A percentile compares a stretch with the other conserved stretches of the same genome.
These are phyloP conservation scores for Firmiana major DNA, from an alignment of 345 rosid species.

Conservation along the genomic window DNA sequence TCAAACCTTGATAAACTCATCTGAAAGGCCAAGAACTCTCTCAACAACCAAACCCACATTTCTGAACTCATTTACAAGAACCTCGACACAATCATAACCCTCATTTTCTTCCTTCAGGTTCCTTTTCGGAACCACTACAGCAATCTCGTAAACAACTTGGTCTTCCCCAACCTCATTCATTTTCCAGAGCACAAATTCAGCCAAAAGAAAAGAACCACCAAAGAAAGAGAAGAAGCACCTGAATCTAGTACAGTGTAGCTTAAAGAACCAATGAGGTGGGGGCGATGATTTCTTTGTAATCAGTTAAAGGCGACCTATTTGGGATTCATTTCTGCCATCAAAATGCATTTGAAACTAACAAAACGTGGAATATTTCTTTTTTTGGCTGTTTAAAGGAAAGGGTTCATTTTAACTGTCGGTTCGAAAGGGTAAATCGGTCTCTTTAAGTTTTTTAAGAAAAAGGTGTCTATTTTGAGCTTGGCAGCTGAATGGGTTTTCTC, in stretches of 20 bases:
- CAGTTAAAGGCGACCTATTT: not conserved
- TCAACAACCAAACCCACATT: slow-evolving; percentile 59
- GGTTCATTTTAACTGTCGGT: not conserved
- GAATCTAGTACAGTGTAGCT: slow-evolving; percentile 4
- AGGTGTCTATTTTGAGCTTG: not conserved
- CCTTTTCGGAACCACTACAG: slow-evolving; percentile 63
- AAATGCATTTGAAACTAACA: not conserved
- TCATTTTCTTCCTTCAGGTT: slow-evolving; percentile 34
- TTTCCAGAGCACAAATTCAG: slow-evolving; percentile 18
- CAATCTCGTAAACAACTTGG: slow-evolving; percentile 57
- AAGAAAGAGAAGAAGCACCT: slow-evolving; percentile 9
- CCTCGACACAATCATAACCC: slow-evolving; percentile 51
- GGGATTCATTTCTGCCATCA: not conserved
- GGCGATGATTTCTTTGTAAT: not conserved
- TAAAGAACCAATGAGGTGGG: not conserved
- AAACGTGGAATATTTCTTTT: not conserved
- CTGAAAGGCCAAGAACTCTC: slow-evolving; percentile 60
- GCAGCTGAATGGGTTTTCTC: not conserved
- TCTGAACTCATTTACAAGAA: slow-evolving; percentile 55
- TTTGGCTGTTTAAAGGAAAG: not conserved
- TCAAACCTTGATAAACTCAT: slow-evolving; percentile 75
- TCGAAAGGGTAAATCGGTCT: slow-evolving; percentile 11
- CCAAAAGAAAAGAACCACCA: not conserved
- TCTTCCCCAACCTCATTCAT: slow-evolving; percentile 60
- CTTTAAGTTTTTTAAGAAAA: not conserved